Base-by-base conservation (phyloP, 2,329 filamentous ascomycete species). In the Ceratocystis diversiconidia region DNA sequence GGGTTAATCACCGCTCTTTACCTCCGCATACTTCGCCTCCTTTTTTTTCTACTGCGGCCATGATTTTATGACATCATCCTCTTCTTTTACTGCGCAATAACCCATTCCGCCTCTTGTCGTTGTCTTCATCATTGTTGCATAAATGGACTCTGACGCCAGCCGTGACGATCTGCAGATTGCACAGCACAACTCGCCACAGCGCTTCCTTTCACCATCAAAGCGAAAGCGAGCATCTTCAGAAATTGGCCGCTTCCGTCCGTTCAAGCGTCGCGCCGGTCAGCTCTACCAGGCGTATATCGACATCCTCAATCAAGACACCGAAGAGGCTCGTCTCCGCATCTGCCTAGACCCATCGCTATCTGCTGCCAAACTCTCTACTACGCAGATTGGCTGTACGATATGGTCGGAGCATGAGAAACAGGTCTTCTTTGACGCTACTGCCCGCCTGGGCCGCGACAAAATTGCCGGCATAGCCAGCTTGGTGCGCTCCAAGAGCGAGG, bases 361-460 rank as follows among this genome's bases (percentile, higher is more conserved):
- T 1, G 30, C 41, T 2, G n/a, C 22, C 41, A 80, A 83, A 32
- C 83, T 87, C 63, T 73, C 78, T 19, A 80, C 85, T 69, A 79
- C 78, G 7, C 88, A 90, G 70, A 76, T 91, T 62, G 91, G 90
- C 25, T 78, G 84, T 30, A 84, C 85, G 0, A 70, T 75, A 10
- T 97, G 92, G 92, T 85, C 82, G 0, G 68, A 80, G 0, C 70
- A 76, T 0, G 92, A 96, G 71, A 95, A 95, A 72, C 76, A 80
- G 1, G 70, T 77, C 0, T 82, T 96, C 66, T 95, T 90, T 72
- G 77, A 81, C 15, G 80, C 83, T 0, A 73, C 95, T 2, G 78
- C 80, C 1, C 82, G 82, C 0, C 78, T 87, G 1, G 90, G 90
- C 0, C 80, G 77, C 63, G 80, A 84, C 70, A 78, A 90, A 68